Conservation (phyloP, 371 early-diverging fungal species). For the Encephalitozoon cuniculi region DNA sequence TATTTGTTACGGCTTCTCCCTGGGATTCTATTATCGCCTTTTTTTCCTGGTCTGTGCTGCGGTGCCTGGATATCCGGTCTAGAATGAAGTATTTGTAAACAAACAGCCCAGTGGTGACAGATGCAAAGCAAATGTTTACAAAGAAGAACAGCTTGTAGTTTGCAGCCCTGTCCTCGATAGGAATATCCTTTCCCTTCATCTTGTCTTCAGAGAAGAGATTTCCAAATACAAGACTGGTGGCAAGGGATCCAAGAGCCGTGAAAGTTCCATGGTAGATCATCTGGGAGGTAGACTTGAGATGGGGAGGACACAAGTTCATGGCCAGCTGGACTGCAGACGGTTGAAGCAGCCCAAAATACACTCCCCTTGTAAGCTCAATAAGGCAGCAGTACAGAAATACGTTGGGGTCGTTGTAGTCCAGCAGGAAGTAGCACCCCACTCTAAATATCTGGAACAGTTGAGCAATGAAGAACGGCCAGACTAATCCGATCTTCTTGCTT, state of each 20-base stretch:
- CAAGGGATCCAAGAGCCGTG: slow-evolving; percentile 52
- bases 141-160: slow-evolving; percentile 42
- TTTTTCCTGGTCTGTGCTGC: slow-evolving; percentile 2
- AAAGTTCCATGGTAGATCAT: slow-evolving; percentile 62
- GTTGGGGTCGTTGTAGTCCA: slow-evolving; percentile 27
- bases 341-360: slow-evolving; percentile 62
- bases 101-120: slow-evolving; percentile 43
- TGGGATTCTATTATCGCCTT: slow-evolving; percentile 3
- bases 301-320: slow-evolving; percentile 53
- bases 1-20: slow-evolving; percentile 5
- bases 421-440: slow-evolving; percentile 52
- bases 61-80: slow-evolving; percentile 34
- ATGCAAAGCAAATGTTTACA: slow-evolving; percentile 43
- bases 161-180: background rate
- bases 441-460: slow-evolving; percentile 56
- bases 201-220: slow-evolving; percentile 11
- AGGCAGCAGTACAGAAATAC: slow-evolving; percentile 50
- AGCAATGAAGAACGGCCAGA: slow-evolving; percentile 61
- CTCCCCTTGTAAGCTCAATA: slow-evolving; percentile 60
- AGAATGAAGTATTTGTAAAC: slow-evolving; percentile 53
- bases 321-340: slow-evolving; percentile 60
- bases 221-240: slow-evolving; percentile 45
- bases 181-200: slow-evolving; percentile 26
- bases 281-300: slow-evolving; percentile 60
- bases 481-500: slow-evolving; percentile 51